These are phyloP conservation scores for Aspergillus pseudoviridinutans DNA, from an alignment of 2,329 filamentous ascomycete species.

Conservation along the genomic window DNA sequence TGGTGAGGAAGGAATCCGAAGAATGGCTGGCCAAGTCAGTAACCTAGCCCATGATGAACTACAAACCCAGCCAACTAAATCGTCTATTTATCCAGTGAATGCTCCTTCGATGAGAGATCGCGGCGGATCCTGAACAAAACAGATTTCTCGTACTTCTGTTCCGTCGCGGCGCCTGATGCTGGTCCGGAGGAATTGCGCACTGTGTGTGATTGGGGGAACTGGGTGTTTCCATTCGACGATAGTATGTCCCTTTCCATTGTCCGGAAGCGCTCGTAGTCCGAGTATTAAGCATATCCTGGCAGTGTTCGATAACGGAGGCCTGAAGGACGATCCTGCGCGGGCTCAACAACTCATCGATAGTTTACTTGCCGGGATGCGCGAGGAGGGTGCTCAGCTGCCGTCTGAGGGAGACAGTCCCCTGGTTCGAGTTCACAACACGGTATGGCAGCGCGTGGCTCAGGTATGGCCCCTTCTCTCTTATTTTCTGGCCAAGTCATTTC, in stretches of 20 bases:
- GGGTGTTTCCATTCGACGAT: conserved; percentile 18
- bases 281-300: background rate
- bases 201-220: conserved; percentile 27
- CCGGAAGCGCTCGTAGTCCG: too few species aligned
- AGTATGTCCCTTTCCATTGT: conserved; percentile 5
- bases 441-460: conserved; percentile 21
- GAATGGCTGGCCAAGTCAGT: conserved; percentile 19
- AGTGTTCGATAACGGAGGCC: conserved; percentile 31
- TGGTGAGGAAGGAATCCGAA: conserved; percentile 21
- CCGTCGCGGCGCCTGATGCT: conserved; percentile 21
- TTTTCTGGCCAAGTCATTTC: background rate
- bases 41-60: background rate
- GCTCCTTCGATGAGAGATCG: conserved; percentile 9
- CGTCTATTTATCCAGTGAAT: conserved; percentile 8
- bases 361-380: conserved; percentile 17
- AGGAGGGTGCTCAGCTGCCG: conserved; percentile 12
- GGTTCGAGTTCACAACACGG: conserved; percentile 24
- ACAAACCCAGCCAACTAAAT: background rate
- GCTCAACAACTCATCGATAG: conserved; percentile 21
- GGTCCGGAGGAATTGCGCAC: conserved; percentile 19
- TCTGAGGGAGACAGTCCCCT: conserved; percentile 8
- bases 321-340: conserved; percentile 18
- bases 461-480: background rate
- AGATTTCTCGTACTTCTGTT: conserved; percentile 24
- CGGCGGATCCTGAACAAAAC: conserved; percentile 10